A percentile compares a stretch with the other conserved stretches of the same genome.
phyloP scores from a whole-genome alignment of 495 filamentous ascomycete genomes.

The Amniculicola lignicola region DNA sequence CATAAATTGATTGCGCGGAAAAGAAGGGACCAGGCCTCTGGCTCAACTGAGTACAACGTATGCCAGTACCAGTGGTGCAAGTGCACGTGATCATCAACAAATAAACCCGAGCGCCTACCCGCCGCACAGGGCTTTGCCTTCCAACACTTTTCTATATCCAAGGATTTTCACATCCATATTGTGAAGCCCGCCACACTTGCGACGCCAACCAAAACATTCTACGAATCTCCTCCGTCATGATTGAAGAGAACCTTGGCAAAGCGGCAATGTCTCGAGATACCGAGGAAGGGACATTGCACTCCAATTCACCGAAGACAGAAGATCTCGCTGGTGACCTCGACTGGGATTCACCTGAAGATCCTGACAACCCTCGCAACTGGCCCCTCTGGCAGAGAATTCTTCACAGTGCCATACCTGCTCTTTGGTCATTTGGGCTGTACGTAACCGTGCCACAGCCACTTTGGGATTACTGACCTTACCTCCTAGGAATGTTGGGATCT shows the following conservation, averaged over 20 bases:
- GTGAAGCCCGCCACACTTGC: neutral
- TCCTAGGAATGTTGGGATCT: neutral
- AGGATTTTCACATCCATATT: neutral
- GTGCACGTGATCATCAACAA: too few species aligned
- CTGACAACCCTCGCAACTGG: constrained; percentile 13
- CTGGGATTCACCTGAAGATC: constrained; percentile 7
- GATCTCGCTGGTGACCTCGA: neutral
- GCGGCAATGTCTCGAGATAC: neutral
- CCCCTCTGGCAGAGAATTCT: neutral
- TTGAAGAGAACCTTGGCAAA: neutral
- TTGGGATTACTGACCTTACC: neutral
- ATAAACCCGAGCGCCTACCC: too few species aligned
- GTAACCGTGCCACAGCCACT: neutral
- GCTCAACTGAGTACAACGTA: too few species aligned
- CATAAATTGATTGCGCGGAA: too few species aligned
- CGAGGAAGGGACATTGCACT: neutral
- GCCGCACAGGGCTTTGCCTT: too few species aligned
- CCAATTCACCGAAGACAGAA: neutral
- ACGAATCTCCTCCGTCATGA: neutral
- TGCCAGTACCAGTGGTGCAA: too few species aligned
- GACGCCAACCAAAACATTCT: neutral
- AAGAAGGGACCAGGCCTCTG: too few species aligned
- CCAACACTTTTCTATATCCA: too few species aligned
- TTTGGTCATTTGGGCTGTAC: neutral
- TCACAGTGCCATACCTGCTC: constrained; percentile 4